Evolutionary conservation across 208 protist genomes (phyloP).

Genomic region (Crithidia mellificae): DNA sequence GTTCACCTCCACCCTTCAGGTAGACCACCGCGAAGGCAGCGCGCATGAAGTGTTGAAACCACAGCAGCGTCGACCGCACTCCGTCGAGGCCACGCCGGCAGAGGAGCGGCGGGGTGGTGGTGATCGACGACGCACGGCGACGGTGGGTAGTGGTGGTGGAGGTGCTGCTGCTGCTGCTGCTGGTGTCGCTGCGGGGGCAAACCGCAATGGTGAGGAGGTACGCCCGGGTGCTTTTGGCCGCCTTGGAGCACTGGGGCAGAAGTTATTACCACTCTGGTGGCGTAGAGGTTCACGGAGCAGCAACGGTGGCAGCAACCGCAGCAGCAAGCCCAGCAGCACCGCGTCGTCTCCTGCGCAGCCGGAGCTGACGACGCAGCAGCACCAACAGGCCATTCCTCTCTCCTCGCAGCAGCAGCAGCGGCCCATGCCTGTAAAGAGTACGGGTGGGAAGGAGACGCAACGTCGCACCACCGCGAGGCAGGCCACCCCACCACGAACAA

Average conservation of each 20-base stretch:
- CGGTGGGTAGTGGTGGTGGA: neutral
- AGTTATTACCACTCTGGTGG: conserved; percentile 15
- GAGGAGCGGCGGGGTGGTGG: neutral
- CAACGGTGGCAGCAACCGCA: neutral
- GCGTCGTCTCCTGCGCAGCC: neutral
- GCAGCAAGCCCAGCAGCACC: neutral
- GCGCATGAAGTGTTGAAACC: too few relatives aligned
- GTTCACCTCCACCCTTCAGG: neutral
- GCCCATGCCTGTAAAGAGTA: too few relatives aligned
- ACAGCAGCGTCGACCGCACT: neutral
- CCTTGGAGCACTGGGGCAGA: conserved; percentile 8
- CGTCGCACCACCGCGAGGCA: neutral
- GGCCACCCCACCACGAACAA: neutral
- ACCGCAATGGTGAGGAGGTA: too few relatives aligned
- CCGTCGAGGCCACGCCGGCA: conserved; percentile 1
- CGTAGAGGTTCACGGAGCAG: neutral
- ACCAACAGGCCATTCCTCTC: neutral
- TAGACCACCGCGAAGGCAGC: too few relatives aligned
- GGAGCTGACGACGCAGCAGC: neutral
- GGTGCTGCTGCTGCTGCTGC: too few relatives aligned
- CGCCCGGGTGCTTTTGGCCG: neutral
- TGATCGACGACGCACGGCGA: too few relatives aligned
- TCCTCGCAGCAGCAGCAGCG: conserved; percentile 3
- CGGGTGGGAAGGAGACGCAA: too few relatives aligned
- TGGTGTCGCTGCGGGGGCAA: too few relatives aligned